Conservation (phyloP, 2,329 filamentous ascomycete genomes). For the Calonectria naviculata region DNA sequence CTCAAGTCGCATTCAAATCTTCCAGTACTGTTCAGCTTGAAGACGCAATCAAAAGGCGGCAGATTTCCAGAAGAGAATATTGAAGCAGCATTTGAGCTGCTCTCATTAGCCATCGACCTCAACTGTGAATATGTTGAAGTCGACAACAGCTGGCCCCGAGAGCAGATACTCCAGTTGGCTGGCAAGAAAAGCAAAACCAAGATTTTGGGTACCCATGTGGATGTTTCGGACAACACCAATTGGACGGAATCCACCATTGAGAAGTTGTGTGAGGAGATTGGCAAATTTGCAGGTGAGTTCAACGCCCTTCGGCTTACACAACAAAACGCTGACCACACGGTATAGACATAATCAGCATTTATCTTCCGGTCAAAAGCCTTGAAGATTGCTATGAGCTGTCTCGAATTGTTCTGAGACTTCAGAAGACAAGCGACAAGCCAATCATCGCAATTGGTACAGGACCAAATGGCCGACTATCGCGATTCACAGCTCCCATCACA, state of each 20-base stretch:
- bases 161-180: background rate
- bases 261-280: background rate
- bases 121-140: slow-evolving; percentile 8
- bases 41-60: slow-evolving; percentile 5
- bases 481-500: slow-evolving; percentile 5
- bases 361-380: background rate
- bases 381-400: slow-evolving; percentile 2
- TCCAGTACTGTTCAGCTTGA: slow-evolving; percentile 1
- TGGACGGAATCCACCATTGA: background rate
- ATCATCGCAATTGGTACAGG: background rate
- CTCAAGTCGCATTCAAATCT: slow-evolving; percentile 5
- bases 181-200: background rate
- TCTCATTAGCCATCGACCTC: slow-evolving; percentile 2
- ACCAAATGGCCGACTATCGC: slow-evolving; percentile 5
- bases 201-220: background rate
- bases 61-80: background rate
- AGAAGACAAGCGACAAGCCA: background rate
- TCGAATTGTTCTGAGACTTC: background rate
- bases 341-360: slow-evolving; percentile 5
- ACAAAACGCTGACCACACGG: background rate
- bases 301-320: background rate
- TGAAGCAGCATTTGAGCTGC: background rate
- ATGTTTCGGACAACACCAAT: background rate
- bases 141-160: background rate
- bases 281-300: background rate